Conservation (phyloP, 1,284 basidiomycete genomes). For the Ganoderma lingzhi region DNA sequence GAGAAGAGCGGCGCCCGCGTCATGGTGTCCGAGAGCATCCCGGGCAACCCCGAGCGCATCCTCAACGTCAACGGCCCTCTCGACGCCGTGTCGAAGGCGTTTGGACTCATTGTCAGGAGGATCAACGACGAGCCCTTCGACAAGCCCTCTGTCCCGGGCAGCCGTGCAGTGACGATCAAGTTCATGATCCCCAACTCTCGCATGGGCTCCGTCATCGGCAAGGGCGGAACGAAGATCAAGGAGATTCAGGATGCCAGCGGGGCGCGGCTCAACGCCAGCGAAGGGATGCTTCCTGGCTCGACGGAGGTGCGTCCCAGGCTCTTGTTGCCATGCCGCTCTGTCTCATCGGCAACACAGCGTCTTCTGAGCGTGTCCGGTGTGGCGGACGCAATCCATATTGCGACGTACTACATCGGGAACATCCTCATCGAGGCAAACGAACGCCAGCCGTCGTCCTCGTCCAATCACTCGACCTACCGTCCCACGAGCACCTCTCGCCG, state of each 20-base stretch:
- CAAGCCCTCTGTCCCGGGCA: conserved; percentile 96
- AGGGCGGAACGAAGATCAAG: conserved; percentile 98
- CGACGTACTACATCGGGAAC: conserved; percentile 98
- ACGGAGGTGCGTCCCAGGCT: conserved; percentile 77
- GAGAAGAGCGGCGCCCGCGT: conserved; percentile 97
- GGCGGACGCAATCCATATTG: conserved; percentile 99
- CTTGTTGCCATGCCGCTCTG: conserved; percentile 21
- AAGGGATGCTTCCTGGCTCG: conserved; percentile 98
- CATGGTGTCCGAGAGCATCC: conserved; percentile 95
- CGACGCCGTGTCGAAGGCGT: conserved; percentile 99
- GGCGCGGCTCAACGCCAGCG: conserved; percentile 94
- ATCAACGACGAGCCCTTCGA: conserved; percentile 99
- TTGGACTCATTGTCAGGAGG: conserved; percentile 97
- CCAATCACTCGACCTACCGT: conserved; percentile 50
- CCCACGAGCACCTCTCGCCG: conserved; percentile 57
- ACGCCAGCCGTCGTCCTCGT: conserved; percentile 77
- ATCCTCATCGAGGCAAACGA: conserved; percentile 97
- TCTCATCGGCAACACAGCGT: conserved; percentile 60
- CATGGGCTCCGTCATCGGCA: conserved; percentile 99
- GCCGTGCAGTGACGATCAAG: conserved; percentile 98
- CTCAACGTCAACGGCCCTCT: conserved; percentile 97
- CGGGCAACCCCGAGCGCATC: conserved; percentile 98
- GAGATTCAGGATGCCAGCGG: conserved; percentile 99
- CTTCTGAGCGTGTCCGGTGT: conserved; percentile 98
- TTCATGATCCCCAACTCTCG: conserved; percentile 99